Evolutionary conservation across 805 yeast species (phyloP), one percentile per base, ranked within the genome.

Genomic region (Hanseniaspora thailandica): DNA sequence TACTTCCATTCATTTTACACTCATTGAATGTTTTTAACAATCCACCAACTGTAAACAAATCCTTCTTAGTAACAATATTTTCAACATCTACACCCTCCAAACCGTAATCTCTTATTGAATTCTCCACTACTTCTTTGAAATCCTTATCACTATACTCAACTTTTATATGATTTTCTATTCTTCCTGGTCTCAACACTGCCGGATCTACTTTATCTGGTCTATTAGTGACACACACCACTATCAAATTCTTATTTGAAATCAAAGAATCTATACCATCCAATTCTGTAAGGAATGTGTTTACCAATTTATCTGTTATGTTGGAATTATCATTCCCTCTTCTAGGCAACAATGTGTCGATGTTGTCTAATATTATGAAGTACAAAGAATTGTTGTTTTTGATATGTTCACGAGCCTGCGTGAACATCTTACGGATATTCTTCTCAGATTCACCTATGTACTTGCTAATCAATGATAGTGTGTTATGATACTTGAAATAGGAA

Each of bases 251-350:
- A 20, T 45, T 43, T 7, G 19, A 30, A 61, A 89, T 97, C 28
- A 89, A 71, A 0, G 97, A 97, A 66, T 93, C 97, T 0, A 97
- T 97, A 70, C 98, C 98, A 67, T 93, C 98, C 96, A 93, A 89
- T 65, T 93, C 97, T 0, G 98, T 93, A 61, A 93, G 76, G 79
- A 93, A 78, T 64, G 93, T 98, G 68, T 93, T 93, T 25, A 93
- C 98, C 39, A 93, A 96, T 60, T 98, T 76, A 65, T 93, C 98
- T 2, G 97, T 93, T 4, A 93, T 97, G 54, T 97, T 97, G 0
- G 97, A 89, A 1, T 95, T 86, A 64, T 90, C 98, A 62, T 89
- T 97, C 2, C 97, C 97, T 74, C 97, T 82, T 65, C 89, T 89
- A 0, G 97, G 97, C 0, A 97, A 97, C 62, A 93, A 87, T 0